Evolutionary conservation across 2,329 filamentous ascomycete species (phyloP).

Genomic region (Purpureocillium takamizusanense): DNA sequence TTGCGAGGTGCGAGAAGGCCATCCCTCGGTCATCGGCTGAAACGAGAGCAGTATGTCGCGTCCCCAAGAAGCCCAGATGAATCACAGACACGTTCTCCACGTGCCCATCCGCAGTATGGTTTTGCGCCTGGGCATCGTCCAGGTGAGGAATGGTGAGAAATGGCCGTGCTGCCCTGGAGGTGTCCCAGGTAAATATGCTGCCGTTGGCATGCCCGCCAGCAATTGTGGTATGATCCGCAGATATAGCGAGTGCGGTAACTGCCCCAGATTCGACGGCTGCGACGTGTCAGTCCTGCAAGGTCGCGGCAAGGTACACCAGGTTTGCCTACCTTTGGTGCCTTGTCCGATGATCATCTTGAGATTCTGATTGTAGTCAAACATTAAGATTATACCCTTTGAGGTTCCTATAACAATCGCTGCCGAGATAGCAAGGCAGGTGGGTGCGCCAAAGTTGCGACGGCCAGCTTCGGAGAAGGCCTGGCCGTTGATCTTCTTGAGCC

Average conservation of each 20-base stretch:
- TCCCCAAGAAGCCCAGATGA: conserved; percentile 91
- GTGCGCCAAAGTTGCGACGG: conserved; percentile 83
- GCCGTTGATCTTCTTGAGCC: conserved; percentile 76
- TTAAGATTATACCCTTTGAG: conserved; percentile 84
- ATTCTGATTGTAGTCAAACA: conserved; percentile 97
- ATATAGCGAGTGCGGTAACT: conserved; percentile 80
- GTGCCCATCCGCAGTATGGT: conserved; percentile 72
- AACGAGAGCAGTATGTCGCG: conserved; percentile 84
- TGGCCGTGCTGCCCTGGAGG: conserved; percentile 68
- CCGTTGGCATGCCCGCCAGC: conserved; percentile 85
- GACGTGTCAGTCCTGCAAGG: conserved; percentile 18
- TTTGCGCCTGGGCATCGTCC: conserved; percentile 53
- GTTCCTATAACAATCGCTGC: conserved; percentile 86
- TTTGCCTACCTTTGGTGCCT: conserved; percentile 68
- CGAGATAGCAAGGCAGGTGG: conserved; percentile 83
- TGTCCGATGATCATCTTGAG: conserved; percentile 89
- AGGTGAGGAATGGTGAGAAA: conserved; percentile 82
- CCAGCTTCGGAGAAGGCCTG: conserved; percentile 90
- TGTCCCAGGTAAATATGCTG: conserved; percentile 95
- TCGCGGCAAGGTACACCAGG: neutral
- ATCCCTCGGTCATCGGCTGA: conserved; percentile 93
- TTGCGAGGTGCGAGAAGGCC: conserved; percentile 96
- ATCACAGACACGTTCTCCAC: conserved; percentile 67
- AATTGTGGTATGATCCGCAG: conserved; percentile 86
- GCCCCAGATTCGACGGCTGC: conserved; percentile 82